These are phyloP conservation scores for Aquilaria agallochum DNA, from an alignment of 441 rosid genomes.

Conservation along the genomic window DNA sequence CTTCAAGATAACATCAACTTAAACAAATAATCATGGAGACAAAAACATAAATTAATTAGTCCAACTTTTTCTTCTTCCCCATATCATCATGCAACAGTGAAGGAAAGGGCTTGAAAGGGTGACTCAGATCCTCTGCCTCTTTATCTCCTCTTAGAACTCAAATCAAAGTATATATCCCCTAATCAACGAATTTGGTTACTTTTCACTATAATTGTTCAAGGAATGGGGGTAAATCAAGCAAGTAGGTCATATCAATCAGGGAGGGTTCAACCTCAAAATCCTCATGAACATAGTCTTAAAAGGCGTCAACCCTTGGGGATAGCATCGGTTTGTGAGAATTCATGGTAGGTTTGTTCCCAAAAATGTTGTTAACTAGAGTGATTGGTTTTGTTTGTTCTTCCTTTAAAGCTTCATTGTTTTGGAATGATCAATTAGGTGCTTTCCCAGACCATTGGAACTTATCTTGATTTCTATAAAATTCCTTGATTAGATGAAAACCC, in stretches of 20 bases:
- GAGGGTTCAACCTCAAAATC: constrained; percentile 62
- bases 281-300: constrained; percentile 50
- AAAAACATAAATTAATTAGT: no score
- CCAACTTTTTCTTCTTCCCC: no score
- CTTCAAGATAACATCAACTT: no score
- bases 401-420: no score
- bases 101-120: no score
- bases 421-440: no score
- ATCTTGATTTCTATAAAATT: no score
- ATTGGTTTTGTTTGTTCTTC: no score
- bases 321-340: constrained; percentile 58
- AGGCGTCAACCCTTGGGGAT: constrained; percentile 68
- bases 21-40: no score
- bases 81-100: no score
- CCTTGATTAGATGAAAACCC: no score
- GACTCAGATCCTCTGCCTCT: neutral
- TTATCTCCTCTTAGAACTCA: constrained; percentile 21
- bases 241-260: constrained; percentile 44
- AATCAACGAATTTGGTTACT: constrained; percentile 37
- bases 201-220: constrained; percentile 90
- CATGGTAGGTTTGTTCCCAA: constrained; percentile 68
- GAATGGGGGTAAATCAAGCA: constrained; percentile 60
- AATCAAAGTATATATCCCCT: constrained; percentile 15
- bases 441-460: no score
- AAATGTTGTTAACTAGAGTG: constrained; percentile 33